phyloP scores from a whole-genome alignment of 2,329 filamentous ascomycete species.

The Colletotrichum sp. region DNA sequence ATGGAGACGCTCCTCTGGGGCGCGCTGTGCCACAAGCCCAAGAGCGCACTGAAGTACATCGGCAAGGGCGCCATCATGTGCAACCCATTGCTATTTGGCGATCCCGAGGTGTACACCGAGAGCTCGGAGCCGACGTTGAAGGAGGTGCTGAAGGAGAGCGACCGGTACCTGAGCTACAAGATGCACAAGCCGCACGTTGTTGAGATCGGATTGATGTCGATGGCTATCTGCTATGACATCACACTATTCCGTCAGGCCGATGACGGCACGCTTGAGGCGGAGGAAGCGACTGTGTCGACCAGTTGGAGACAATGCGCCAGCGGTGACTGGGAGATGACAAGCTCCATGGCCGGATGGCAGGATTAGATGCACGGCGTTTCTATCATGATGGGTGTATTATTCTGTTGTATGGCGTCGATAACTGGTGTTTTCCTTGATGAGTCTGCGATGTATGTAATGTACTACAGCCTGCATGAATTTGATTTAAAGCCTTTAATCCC shows the following conservation, averaged over 20 bases:
- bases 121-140: conserved; percentile 32
- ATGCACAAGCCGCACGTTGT: conserved; percentile 38
- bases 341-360: conserved; percentile 22
- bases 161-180: conserved; percentile 32
- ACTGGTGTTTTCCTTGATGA: not conserved
- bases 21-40: conserved; percentile 40
- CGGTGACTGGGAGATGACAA: conserved; percentile 35
- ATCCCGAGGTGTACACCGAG: conserved; percentile 27
- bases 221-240: conserved; percentile 37
- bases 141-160: conserved; percentile 31
- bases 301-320: conserved; percentile 41
- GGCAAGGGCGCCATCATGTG: conserved; percentile 42
- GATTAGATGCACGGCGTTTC: not conserved
- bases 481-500: not conserved
- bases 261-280: conserved; percentile 29
- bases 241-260: conserved; percentile 29
- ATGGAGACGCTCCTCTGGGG: conserved; percentile 44
- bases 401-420: not conserved
- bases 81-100: conserved; percentile 36
- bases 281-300: conserved; percentile 31
- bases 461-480: not conserved
- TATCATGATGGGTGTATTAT: not conserved
- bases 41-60: conserved; percentile 39
- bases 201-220: conserved; percentile 43
- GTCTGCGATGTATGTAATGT: conserved; percentile 4